Conservation (phyloP, 116 monocot species). For the Trichopus zeylanicus region DNA sequence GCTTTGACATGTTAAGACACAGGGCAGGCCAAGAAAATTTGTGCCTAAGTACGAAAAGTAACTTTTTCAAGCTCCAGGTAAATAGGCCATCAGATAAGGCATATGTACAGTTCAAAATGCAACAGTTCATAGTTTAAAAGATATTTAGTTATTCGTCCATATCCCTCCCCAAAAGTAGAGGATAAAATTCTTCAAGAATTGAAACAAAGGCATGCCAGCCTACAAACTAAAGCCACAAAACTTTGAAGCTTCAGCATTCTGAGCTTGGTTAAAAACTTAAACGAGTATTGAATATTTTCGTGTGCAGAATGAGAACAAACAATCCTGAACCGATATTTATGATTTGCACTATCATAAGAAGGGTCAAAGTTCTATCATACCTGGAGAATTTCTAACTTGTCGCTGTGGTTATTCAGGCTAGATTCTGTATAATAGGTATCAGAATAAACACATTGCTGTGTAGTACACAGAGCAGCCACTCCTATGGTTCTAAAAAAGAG, state of each 20-base stretch:
- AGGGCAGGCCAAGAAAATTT: too few relatives aligned
- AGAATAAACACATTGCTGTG: slow-evolving; percentile 37
- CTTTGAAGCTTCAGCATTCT: too few relatives aligned
- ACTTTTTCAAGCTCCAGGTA: not conserved
- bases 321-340: too few relatives aligned
- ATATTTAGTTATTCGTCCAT: too few relatives aligned
- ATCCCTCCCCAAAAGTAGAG: too few relatives aligned
- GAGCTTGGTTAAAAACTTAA: too few relatives aligned
- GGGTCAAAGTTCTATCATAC: slow-evolving; percentile 5
- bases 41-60: not conserved
- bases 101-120: not conserved
- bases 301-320: too few relatives aligned
- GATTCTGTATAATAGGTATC: slow-evolving; percentile 16
- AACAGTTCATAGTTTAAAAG: too few relatives aligned
- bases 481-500: slow-evolving; percentile 36
- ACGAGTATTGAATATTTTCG: too few relatives aligned
- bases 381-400: slow-evolving; percentile 21
- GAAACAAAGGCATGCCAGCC: too few relatives aligned
- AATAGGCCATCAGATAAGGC: not conserved
- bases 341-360: not conserved
- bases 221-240: too few relatives aligned
- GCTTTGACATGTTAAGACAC: not conserved
- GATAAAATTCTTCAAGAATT: too few relatives aligned
- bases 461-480: slow-evolving; percentile 29
- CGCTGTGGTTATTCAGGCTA: not conserved